These are phyloP conservation scores for Dentipellis sp. DNA, from an alignment of 768 basidiomycete genomes.

Conservation along the genomic window DNA sequence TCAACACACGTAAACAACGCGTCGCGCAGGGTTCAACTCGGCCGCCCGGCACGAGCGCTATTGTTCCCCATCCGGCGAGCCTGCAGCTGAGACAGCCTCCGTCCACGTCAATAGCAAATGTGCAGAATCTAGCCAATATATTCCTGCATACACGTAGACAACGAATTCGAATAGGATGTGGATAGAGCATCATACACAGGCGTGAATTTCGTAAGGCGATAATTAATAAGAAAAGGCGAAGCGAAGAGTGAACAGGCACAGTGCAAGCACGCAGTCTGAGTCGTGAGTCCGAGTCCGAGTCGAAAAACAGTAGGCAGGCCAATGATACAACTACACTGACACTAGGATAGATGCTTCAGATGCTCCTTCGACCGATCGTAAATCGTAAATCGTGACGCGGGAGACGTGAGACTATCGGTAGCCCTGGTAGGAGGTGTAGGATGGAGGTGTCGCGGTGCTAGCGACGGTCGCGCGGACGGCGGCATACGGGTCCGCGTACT, in stretches of 20 bases:
- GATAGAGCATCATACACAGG: neutral
- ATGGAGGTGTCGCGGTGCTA: slow-evolving; percentile 2
- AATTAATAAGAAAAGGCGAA: neutral
- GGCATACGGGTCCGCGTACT: slow-evolving; percentile 82
- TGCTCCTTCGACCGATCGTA: neutral
- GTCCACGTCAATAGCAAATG: neutral
- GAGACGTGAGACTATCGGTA: slow-evolving; percentile 7
- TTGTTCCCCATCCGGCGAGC: neutral
- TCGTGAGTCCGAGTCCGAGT: neutral
- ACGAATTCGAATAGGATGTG: neutral
- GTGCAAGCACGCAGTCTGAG: too few species aligned
- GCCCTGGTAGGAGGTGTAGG: neutral
- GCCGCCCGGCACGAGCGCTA: neutral
- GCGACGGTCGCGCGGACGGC: slow-evolving; percentile 50
- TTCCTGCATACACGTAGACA: neutral
- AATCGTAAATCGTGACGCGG: neutral
- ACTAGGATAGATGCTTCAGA: neutral
- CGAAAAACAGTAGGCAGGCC: neutral
- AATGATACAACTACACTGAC: neutral
- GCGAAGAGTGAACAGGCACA: neutral
- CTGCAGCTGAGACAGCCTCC: neutral
- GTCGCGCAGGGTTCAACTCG: neutral
- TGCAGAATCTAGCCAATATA: neutral
- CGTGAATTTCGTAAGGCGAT: neutral
- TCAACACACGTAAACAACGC: slow-evolving; percentile 2